Evolutionary conservation across 108 stramenopile genomes (phyloP).

Genomic region (Cyclostephanos invisitatus): DNA sequence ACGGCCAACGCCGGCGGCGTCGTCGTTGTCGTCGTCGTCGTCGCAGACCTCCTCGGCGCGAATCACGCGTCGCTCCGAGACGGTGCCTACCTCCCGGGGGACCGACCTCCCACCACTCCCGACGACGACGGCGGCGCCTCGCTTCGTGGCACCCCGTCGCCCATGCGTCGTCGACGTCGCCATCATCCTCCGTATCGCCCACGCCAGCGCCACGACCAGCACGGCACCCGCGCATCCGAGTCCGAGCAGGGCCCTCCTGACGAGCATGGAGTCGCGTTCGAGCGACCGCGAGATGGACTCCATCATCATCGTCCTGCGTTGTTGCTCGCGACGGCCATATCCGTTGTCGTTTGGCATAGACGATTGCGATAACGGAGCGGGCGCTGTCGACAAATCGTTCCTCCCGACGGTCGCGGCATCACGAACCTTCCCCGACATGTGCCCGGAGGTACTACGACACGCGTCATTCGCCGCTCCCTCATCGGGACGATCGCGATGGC

Average conservation of each 20-base stretch:
- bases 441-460: neutral
- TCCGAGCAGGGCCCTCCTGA: slow-evolving; percentile 10
- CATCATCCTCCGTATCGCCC: slow-evolving; percentile 11
- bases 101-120: neutral
- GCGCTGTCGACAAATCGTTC: neutral
- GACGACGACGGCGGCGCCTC: neutral
- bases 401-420: neutral
- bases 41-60: neutral
- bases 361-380: neutral
- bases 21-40: too few species aligned
- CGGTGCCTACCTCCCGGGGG: neutral
- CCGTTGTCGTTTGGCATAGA: neutral
- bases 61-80: neutral
- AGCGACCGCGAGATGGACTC: slow-evolving; percentile 13
- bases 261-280: slow-evolving; percentile 19
- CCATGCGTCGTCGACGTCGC: neutral
- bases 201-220: slow-evolving; percentile 15
- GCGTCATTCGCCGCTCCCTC: neutral
- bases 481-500: neutral
- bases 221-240: slow-evolving; percentile 11
- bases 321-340: neutral
- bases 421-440: neutral
- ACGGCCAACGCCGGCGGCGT: neutral
- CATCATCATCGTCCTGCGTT: neutral
- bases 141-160: neutral